Evolutionary conservation across 169 alveolate species (phyloP).

Genomic region (Babesia ovata): DNA sequence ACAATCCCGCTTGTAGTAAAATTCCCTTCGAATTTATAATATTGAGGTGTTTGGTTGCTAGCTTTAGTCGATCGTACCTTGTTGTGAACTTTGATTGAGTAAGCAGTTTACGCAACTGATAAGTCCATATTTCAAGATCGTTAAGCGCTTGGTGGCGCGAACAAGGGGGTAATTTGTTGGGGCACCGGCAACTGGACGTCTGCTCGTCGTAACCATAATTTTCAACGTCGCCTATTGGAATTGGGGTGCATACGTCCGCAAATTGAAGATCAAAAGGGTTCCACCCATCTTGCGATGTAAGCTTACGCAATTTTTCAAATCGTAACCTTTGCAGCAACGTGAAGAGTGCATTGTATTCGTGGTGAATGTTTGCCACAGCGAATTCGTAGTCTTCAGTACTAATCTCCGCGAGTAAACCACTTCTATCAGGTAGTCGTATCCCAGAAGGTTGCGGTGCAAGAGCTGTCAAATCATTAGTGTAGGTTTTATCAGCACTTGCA

Average conservation of each 20-base stretch:
- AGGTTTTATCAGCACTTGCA: no score
- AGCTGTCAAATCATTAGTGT: no score
- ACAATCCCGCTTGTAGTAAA: background rate
- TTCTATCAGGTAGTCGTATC: slow-evolving; percentile 18
- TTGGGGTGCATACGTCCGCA: slow-evolving; percentile 34
- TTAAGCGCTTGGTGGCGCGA: slow-evolving; percentile 26
- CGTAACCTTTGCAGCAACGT: slow-evolving; percentile 31
- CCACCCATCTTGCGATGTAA: slow-evolving; percentile 34
- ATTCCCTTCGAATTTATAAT: slow-evolving; percentile 22
- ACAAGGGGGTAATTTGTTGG: slow-evolving; percentile 29
- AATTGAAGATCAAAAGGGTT: slow-evolving; percentile 46
- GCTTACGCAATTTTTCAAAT: slow-evolving; percentile 20
- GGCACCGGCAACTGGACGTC: slow-evolving; percentile 51
- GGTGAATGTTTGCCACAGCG: slow-evolving; percentile 16
- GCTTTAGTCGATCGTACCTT: slow-evolving; percentile 10
- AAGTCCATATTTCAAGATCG: slow-evolving; percentile 33
- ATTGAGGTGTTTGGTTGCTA: slow-evolving; percentile 21
- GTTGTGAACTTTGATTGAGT: slow-evolving; percentile 4
- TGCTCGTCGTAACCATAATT: slow-evolving; percentile 35
- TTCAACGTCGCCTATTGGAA: slow-evolving; percentile 19
- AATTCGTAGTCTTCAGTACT: slow-evolving; percentile 20
- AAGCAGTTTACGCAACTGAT: slow-evolving; percentile 1
- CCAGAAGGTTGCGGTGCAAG: slow-evolving; percentile 2
- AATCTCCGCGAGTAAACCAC: slow-evolving; percentile 7
- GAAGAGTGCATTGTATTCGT: slow-evolving; percentile 33